A percentile compares a stretch with the other conserved stretches of the same genome.
phyloP scores from a whole-genome alignment of 148 eudicot species.

The Rhododendron mucronatum region DNA sequence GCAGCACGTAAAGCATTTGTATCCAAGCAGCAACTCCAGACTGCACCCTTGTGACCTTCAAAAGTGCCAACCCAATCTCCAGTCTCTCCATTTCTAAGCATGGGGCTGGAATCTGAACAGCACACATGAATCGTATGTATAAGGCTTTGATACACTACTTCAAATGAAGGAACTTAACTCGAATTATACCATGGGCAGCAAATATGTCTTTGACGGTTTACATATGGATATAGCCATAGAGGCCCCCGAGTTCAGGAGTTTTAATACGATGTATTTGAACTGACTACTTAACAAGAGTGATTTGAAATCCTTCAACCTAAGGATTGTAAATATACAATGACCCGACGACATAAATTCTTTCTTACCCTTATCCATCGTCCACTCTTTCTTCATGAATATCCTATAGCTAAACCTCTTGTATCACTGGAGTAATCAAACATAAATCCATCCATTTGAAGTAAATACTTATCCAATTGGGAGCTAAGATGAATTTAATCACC shows the following conservation, averaged over 20 bases:
- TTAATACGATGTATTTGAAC: background rate
- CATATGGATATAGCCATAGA: background rate
- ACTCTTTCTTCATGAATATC: background rate
- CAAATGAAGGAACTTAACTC: background rate
- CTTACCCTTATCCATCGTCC: background rate
- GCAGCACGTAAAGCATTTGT: slow-evolving; percentile 71
- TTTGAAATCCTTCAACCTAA: background rate
- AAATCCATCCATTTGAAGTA: background rate
- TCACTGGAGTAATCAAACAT: background rate
- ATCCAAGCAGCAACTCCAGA: slow-evolving; percentile 87
- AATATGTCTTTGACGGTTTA: background rate
- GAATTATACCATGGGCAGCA: background rate
- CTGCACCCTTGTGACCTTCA: slow-evolving; percentile 90
- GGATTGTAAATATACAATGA: background rate
- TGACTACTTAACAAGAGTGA: background rate
- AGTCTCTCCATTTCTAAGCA: slow-evolving; percentile 88
- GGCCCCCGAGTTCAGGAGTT: background rate
- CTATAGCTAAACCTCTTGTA: background rate
- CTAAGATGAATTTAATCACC: background rate
- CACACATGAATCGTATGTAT: background rate
- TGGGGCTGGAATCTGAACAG: slow-evolving; percentile 64
- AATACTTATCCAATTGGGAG: background rate
- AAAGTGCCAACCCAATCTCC: slow-evolving; percentile 96
- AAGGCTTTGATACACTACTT: background rate
- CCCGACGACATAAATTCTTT: background rate